A percentile compares a stretch with the other conserved stretches of the same genome.
These are phyloP conservation scores for Nannizziopsis arthrosporioides DNA, from an alignment of 2,329 filamentous ascomycete species.

Conservation along the genomic window DNA sequence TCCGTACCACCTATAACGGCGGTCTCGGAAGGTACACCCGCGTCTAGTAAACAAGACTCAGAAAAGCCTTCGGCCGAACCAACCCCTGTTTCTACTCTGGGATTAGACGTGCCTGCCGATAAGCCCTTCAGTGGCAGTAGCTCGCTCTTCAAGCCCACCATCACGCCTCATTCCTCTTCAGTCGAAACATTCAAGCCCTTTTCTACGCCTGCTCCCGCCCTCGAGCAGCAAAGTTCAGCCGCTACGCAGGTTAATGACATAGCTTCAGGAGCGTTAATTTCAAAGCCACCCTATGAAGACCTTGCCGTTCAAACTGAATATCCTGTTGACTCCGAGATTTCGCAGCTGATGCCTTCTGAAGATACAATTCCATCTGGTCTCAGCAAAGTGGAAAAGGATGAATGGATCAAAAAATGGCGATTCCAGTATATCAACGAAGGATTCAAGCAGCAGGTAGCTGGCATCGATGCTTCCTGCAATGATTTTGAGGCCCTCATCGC, in stretches of 20 bases:
- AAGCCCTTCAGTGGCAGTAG: not conserved
- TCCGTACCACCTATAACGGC: not conserved
- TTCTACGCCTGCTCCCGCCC: not conserved
- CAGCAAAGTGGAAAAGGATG: conserved; percentile 40
- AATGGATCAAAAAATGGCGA: conserved; percentile 35
- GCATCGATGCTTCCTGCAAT: conserved; percentile 17
- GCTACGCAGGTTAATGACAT: not conserved
- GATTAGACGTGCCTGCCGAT: not conserved
- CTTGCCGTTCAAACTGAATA: conserved; percentile 8
- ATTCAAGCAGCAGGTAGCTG: conserved; percentile 33
- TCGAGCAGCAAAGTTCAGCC: not conserved
- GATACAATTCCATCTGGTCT: conserved; percentile 27
- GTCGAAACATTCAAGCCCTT: not conserved
- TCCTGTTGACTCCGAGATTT: conserved; percentile 6
- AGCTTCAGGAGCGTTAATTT: not conserved
- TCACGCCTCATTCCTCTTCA: not conserved
- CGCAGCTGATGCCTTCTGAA: conserved; percentile 9
- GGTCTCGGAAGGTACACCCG: not conserved
- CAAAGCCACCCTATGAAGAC: conserved; percentile 8
- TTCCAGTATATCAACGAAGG: conserved; percentile 20
- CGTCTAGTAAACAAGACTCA: not conserved
- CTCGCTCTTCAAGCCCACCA: not conserved
- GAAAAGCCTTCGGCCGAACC: not conserved
- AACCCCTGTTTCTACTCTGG: not conserved
- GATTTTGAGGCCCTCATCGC: conserved; percentile 23